These are phyloP conservation scores for Ustilago lituana DNA, from an alignment of 1,284 basidiomycete genomes.

Conservation along the genomic window DNA sequence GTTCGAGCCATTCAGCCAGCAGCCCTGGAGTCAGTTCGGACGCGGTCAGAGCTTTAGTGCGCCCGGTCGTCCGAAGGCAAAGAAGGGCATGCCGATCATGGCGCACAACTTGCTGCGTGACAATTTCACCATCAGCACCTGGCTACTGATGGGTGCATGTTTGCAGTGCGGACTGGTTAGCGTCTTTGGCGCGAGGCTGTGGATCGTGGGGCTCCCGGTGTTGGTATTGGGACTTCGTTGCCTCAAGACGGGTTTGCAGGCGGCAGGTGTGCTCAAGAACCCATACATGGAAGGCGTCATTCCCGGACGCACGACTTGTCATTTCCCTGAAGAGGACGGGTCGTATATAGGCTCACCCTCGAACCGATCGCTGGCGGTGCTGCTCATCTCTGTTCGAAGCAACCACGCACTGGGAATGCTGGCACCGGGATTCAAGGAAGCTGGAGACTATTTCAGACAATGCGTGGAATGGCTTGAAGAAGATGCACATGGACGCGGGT, in stretches of 20 bases:
- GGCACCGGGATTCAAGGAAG: constrained; percentile 27
- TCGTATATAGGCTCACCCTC: constrained; percentile 6
- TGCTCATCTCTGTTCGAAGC: constrained; percentile 20
- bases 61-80: constrained; percentile 5
- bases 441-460: constrained; percentile 14
- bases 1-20: constrained; percentile 15
- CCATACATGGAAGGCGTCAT: constrained; percentile 26
- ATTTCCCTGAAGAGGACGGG: constrained; percentile 19
- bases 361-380: constrained; percentile 20
- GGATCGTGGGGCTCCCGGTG: constrained; percentile 12
- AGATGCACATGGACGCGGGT: constrained; percentile 22
- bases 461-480: constrained; percentile 31
- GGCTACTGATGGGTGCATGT: constrained; percentile 22
- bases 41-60: neutral
- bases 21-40: constrained; percentile 20
- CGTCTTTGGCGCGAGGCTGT: constrained; percentile 14
- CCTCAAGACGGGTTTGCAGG: constrained; percentile 11
- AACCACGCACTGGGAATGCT: constrained; percentile 25
- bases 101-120: constrained; percentile 6
- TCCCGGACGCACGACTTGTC: constrained; percentile 14
- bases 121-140: constrained; percentile 17
- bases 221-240: constrained; percentile 7
- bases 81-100: neutral
- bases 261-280: constrained; percentile 3
- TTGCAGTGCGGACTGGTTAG: constrained; percentile 12